phyloP scores from a whole-genome alignment of 1,284 basidiomycete genomes.

The Macrocystidia cucumis region DNA sequence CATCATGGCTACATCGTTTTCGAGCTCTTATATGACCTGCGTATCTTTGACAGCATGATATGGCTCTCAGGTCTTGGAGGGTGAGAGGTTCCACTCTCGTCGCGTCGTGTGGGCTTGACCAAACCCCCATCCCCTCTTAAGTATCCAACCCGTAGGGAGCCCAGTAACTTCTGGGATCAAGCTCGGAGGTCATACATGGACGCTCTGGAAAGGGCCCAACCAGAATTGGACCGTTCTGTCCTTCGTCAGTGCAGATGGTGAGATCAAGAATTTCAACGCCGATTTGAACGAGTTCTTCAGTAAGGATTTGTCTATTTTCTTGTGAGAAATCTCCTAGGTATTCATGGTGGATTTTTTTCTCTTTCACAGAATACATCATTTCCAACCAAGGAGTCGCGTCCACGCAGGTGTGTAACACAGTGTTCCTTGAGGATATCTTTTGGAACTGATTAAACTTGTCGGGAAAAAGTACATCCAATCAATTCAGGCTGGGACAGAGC shows the following conservation, averaged over 20 bases:
- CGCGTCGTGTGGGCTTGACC: background rate
- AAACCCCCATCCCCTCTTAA: constrained; percentile 11
- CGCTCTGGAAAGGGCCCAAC: constrained; percentile 50
- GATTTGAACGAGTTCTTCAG: constrained; percentile 52
- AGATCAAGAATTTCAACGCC: constrained; percentile 45
- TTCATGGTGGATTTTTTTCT: constrained; percentile 2
- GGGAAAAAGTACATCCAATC: constrained; percentile 40
- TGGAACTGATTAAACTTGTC: constrained; percentile 3
- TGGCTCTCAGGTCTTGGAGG: constrained; percentile 55
- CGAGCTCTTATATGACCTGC: background rate
- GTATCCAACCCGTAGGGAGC: constrained; percentile 49
- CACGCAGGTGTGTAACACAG: constrained; percentile 24
- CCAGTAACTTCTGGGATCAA: constrained; percentile 32
- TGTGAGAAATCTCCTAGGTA: background rate
- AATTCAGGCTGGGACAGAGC: constrained; percentile 39
- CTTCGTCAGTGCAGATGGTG: constrained; percentile 39
- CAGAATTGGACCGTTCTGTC: constrained; percentile 49
- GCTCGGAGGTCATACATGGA: constrained; percentile 46
- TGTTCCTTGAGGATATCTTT: background rate
- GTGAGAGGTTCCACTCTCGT: constrained; percentile 18
- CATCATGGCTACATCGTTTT: background rate
- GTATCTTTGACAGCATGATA: constrained; percentile 38
- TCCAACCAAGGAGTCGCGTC: constrained; percentile 30
- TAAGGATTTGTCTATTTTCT: too few relatives aligned
- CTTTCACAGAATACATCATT: constrained; percentile 30